Percentiles rank a stretch among this genome's conserved stretches.
Conservation (phyloP, 2,329 filamentous ascomycete genomes). For the Aspergillus terreus region DNA sequence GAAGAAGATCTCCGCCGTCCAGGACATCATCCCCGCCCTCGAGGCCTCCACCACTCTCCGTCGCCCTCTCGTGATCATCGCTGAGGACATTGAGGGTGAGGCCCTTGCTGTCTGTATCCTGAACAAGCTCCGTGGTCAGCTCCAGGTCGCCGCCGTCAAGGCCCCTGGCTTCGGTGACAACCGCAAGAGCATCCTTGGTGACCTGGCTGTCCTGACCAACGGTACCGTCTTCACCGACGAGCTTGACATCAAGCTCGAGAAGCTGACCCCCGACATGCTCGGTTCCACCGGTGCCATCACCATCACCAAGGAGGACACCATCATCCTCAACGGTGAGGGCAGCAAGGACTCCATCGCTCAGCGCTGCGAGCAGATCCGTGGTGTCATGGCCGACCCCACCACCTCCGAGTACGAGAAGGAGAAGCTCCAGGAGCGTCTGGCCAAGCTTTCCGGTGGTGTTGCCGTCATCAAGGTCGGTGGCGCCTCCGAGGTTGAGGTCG, state of each 20-base stretch:
- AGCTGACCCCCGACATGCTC: conserved; percentile 92
- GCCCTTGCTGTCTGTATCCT: conserved; percentile 98
- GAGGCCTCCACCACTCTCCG: conserved; percentile 95
- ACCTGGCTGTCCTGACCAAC: conserved; percentile 93
- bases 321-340: conserved; percentile 94
- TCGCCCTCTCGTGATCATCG: conserved; percentile 95
- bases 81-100: conserved; percentile 98
- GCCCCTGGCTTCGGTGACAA: conserved; percentile 99
- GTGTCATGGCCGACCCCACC: conserved; percentile 86
- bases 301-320: conserved; percentile 99
- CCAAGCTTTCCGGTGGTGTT: conserved; percentile 97
- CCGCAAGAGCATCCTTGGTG: conserved; percentile 98
- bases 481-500: conserved; percentile 95
- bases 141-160: conserved; percentile 98
- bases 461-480: conserved; percentile 99
- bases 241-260: conserved; percentile 98
- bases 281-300: conserved; percentile 97
- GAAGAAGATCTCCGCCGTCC: conserved; percentile 99
- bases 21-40: conserved; percentile 97
- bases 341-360: conserved; percentile 90
- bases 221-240: conserved; percentile 97
- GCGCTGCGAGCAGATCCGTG: conserved; percentile 98
- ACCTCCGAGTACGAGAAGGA: conserved; percentile 99
- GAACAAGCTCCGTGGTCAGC: conserved; percentile 99
- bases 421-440: conserved; percentile 99